phyloP scores from a whole-genome alignment of 2,329 filamentous ascomycete genomes.

The Pyrenophora teres region DNA sequence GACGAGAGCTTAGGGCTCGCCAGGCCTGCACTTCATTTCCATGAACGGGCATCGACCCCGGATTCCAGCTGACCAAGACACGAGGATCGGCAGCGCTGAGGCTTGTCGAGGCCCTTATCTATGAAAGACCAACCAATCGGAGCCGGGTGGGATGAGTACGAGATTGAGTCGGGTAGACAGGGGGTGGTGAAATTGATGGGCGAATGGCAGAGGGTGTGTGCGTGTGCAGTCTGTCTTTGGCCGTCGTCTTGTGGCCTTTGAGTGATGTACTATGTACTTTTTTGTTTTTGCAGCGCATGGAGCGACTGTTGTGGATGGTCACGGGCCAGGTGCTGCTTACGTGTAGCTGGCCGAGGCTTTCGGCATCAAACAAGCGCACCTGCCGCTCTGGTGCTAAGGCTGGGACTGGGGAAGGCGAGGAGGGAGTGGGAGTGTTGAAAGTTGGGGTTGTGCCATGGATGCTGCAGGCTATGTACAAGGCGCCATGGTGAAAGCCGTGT shows the following conservation, averaged over 20 bases:
- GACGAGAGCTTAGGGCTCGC: slow-evolving; percentile 12
- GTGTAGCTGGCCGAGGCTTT: slow-evolving; percentile 19
- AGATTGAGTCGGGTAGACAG: neutral
- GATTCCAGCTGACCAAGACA: slow-evolving; percentile 24
- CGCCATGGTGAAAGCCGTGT: neutral
- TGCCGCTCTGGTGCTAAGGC: slow-evolving; percentile 21
- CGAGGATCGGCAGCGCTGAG: slow-evolving; percentile 20
- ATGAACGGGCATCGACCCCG: slow-evolving; percentile 16
- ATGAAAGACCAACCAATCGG: slow-evolving; percentile 12
- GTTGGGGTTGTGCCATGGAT: no score
- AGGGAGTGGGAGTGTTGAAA: no score
- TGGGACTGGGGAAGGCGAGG: neutral
- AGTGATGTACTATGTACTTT: no score
- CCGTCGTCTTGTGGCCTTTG: slow-evolving; percentile 8
- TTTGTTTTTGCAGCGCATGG: neutral
- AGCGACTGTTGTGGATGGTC: slow-evolving; percentile 13
- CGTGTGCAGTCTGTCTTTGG: neutral
- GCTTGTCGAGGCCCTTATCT: slow-evolving; percentile 12
- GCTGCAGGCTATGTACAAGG: no score
- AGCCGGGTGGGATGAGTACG: slow-evolving; percentile 7
- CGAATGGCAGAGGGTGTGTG: neutral
- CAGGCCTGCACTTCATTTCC: slow-evolving; percentile 12
- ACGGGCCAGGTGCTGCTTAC: slow-evolving; percentile 18
- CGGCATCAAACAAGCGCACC: slow-evolving; percentile 16
- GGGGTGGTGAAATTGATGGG: neutral